Percentiles rank a stretch among this genome's conserved stretches.
Conservation (phyloP, 768 basidiomycete species). For the Termitomyces sp. region DNA sequence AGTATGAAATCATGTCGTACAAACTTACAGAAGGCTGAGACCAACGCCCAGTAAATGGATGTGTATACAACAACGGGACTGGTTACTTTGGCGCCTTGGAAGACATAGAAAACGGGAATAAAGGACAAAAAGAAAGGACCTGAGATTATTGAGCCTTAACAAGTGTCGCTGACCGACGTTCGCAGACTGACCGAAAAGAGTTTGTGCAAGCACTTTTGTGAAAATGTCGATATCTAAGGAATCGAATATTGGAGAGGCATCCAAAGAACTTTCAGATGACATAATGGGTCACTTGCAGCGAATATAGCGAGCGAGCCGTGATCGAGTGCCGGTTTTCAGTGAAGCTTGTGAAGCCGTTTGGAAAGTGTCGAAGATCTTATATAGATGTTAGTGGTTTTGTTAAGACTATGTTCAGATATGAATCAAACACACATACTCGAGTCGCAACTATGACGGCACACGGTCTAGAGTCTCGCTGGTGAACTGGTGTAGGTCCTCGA, state of each 20-base stretch:
- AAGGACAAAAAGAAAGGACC: slow-evolving; percentile 85
- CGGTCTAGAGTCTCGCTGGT: too few relatives aligned
- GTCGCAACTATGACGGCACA: too few relatives aligned
- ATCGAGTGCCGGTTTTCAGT: slow-evolving; percentile 7
- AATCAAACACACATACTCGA: too few relatives aligned
- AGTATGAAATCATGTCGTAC: not conserved
- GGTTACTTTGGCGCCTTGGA: slow-evolving; percentile 53
- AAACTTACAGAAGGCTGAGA: slow-evolving; percentile 66
- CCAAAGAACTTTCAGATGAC: slow-evolving; percentile 17
- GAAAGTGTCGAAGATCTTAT: not conserved
- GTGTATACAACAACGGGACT: slow-evolving; percentile 49
- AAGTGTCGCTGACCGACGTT: not conserved
- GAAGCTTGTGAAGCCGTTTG: too few relatives aligned
- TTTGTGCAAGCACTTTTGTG: slow-evolving; percentile 73
- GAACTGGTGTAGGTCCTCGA: too few relatives aligned
- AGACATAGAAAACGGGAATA: slow-evolving; percentile 72
- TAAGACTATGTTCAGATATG: too few relatives aligned
- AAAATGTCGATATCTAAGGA: slow-evolving; percentile 71
- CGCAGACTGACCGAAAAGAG: slow-evolving; percentile 63
- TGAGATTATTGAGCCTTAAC: slow-evolving; percentile 21
- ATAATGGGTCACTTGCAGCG: not conserved
- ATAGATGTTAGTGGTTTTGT: too few relatives aligned
- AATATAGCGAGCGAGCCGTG: slow-evolving; percentile 8
- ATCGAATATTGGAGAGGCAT: slow-evolving; percentile 57
- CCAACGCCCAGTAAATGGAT: slow-evolving; percentile 46